phyloP scores from a whole-genome alignment of 2,329 filamentous ascomycete species.

The Fusarium gaditjirri region DNA sequence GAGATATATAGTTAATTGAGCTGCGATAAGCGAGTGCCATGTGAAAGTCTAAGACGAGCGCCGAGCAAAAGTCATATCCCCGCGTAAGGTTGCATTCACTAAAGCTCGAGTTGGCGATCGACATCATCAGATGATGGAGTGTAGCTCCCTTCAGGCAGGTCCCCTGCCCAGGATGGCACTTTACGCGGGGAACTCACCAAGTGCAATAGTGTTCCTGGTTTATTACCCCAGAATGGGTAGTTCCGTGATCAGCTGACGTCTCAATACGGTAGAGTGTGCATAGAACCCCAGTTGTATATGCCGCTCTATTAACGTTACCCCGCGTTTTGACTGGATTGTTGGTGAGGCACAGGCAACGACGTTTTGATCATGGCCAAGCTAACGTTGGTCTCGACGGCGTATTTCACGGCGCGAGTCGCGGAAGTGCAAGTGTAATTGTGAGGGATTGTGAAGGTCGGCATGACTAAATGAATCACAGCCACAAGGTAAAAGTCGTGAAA shows the following conservation, averaged over 20 bases:
- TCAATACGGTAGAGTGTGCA: neutral
- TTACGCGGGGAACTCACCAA: neutral
- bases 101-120: neutral
- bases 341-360: neutral
- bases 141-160: neutral
- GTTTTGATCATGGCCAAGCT: accelerated
- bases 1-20: neutral
- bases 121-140: neutral
- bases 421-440: accelerated
- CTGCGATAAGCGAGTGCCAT: neutral
- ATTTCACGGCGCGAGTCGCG: accelerated
- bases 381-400: too few species aligned
- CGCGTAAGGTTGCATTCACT: neutral
- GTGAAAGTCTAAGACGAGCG: neutral
- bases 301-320: neutral
- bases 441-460: too few species aligned
- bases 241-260: neutral
- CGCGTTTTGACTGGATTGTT: neutral
- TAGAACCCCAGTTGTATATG: neutral
- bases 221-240: neutral
- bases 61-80: neutral
- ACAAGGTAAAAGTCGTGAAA: too few species aligned
- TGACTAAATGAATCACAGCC: too few species aligned
- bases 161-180: neutral
- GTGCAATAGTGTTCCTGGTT: neutral